Conservation (phyloP, 2,329 filamentous ascomycete genomes). For the Sporothrix humicola region DNA sequence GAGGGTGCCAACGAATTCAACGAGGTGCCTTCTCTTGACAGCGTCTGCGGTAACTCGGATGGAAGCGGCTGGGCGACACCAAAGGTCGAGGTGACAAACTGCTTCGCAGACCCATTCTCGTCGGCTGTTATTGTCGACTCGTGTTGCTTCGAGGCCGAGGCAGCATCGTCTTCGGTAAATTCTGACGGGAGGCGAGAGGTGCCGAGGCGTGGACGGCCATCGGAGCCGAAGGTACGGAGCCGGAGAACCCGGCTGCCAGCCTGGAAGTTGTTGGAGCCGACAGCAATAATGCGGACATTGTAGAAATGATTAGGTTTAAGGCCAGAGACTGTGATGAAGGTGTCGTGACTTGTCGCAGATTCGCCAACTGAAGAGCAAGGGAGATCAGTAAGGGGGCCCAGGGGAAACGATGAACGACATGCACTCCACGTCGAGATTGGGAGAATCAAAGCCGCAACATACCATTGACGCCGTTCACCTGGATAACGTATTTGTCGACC, state of each 20-base stretch:
- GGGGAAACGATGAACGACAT: neutral
- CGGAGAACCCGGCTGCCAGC: slow-evolving; percentile 85
- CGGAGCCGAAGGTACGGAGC: slow-evolving; percentile 73
- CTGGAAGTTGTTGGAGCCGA: slow-evolving; percentile 91
- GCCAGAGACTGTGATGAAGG: slow-evolving; percentile 88
- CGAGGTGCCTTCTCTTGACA: slow-evolving; percentile 68
- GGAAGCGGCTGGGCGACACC: slow-evolving; percentile 33
- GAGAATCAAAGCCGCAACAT: slow-evolving; percentile 43
- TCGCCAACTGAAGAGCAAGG: slow-evolving; percentile 70
- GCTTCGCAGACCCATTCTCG: slow-evolving; percentile 50
- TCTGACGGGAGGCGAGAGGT: slow-evolving; percentile 62
- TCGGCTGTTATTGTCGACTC: slow-evolving; percentile 57
- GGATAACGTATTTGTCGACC: slow-evolving; percentile 86
- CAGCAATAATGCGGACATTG: slow-evolving; percentile 89
- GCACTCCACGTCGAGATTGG: neutral
- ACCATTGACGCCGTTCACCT: slow-evolving; percentile 93
- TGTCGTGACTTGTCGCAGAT: slow-evolving; percentile 75
- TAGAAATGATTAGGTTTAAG: slow-evolving; percentile 88
- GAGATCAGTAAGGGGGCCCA: neutral
- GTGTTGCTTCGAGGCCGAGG: slow-evolving; percentile 46
- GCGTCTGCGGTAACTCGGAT: slow-evolving; percentile 48
- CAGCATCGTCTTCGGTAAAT: slow-evolving; percentile 59
- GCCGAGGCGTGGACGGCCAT: slow-evolving; percentile 66
- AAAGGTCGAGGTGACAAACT: slow-evolving; percentile 36
- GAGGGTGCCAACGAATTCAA: slow-evolving; percentile 36